Base-by-base conservation (phyloP, 805 yeast genomes). In the Pichia manshurica region DNA sequence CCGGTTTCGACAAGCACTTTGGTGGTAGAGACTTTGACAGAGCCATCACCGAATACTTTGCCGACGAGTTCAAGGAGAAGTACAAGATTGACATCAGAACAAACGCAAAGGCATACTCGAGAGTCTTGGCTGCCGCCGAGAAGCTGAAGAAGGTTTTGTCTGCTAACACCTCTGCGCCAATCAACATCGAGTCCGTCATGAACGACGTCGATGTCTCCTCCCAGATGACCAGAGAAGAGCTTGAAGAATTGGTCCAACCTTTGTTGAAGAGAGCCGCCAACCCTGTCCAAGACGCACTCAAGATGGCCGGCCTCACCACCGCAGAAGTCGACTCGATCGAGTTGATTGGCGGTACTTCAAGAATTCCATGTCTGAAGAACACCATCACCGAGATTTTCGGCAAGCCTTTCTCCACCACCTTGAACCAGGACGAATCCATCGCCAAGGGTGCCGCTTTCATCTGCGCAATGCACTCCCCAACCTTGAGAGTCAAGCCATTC, bases 391-490 rank as follows among this genome's bases (percentile, higher is more conserved):
- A 83, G 65, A 75, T 86, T 56, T 88, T 93, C 67, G 87, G 87
- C 68, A 86, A 86, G 74, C 83, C 74, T 61, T 76, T 93, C 66
- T 87, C 96, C 36, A 85, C 86, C 76, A 95, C 98, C 59, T 81
- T 95, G 72, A 93, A 93, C 79, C 97, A 90, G 75, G 99, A 93
- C 67, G 99, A 93, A 78, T 96, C 99, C 54, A 85, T 91, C 67
- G 98, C 99, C 48, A 87, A 91, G 71, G 99, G 99, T 76, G 95
- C 96, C 62, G 96, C 99, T 42, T 93, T 93, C 72, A 86, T 93
- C 64, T 93, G 99, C 71, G 99, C 99, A 58, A 87, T 89, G 74
- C 98, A 90, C 78, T 91, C 98, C 32, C 99, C 99, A 71, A 90
- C 97, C 56, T 81, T 93, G 62, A 87, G 99, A 75, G 99, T 93